Conservation (phyloP, 768 basidiomycete genomes). For the Xerocomellus dryophilus region DNA sequence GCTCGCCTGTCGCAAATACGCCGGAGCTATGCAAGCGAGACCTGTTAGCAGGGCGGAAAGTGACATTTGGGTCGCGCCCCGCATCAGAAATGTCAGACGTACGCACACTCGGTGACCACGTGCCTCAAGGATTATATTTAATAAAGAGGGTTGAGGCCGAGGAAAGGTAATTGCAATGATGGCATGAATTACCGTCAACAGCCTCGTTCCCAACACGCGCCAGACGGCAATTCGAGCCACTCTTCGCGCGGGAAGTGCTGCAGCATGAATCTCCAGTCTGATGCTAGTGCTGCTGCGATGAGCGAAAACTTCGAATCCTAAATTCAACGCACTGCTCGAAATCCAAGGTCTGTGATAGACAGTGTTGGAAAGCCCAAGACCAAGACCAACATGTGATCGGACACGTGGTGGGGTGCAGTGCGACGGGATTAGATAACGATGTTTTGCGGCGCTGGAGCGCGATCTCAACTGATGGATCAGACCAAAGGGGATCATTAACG, state of each 20-base stretch:
- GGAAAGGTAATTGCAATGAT: conserved; percentile 23
- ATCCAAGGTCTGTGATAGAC: not conserved
- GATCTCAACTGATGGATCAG: conserved; percentile 18
- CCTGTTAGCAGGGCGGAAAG: not conserved
- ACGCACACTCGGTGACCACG: conserved; percentile 16
- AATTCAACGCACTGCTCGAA: conserved; percentile 1
- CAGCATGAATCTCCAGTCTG: not conserved
- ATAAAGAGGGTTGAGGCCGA: conserved; percentile 22
- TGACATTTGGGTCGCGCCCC: not conserved
- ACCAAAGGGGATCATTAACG: conserved; percentile 24
- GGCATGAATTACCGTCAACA: conserved; percentile 23
- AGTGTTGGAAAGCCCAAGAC: not conserved
- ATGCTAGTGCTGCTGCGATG: not conserved
- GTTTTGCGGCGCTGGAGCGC: conserved; percentile 18
- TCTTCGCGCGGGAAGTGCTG: conserved; percentile 6
- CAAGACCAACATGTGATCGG: not conserved
- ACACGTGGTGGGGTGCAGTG: conserved; percentile 16
- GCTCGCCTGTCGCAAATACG: conserved; percentile 6
- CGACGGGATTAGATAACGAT: conserved; percentile 31
- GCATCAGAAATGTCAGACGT: conserved; percentile 11
- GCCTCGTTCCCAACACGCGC: conserved; percentile 32
- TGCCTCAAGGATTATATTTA: conserved; percentile 14
- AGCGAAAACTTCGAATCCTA: not conserved
- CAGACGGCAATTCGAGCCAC: conserved; percentile 18
- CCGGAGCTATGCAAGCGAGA: not conserved